These are phyloP conservation scores for Naegleria fowleri DNA, from an alignment of 208 protist genomes.

Conservation along the genomic window DNA sequence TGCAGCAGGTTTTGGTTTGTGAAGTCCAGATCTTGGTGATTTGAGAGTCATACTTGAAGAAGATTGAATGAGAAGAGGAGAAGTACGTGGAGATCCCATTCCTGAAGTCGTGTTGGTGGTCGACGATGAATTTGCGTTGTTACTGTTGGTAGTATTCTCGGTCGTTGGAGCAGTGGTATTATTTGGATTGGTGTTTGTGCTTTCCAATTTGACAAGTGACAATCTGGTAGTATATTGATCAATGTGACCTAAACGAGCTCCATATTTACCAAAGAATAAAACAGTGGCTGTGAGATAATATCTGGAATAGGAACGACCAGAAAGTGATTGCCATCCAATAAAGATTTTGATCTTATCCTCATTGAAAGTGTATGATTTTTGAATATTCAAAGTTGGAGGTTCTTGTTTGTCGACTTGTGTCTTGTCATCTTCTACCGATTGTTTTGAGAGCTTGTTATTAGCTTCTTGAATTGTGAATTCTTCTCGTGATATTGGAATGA, in stretches of 20 bases:
- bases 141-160: neutral
- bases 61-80: neutral
- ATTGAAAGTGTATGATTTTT: neutral
- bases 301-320: neutral
- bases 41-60: neutral
- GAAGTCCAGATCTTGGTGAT: neutral
- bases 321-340: neutral
- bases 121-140: neutral
- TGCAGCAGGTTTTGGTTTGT: neutral
- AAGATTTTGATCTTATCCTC: neutral
- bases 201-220: neutral
- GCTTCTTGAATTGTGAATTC: neutral
- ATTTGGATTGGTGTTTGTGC: neutral
- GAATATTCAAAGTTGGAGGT: neutral
- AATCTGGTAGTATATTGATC: neutral
- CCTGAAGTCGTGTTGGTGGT: neutral
- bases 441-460: neutral
- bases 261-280: conserved; percentile 3
- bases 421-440: neutral
- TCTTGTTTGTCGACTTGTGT: neutral
- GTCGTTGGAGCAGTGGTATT: neutral
- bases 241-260: neutral
- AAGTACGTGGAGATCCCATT: neutral
- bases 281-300: conserved; percentile 3
- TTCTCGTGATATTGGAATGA: neutral